Percentiles rank a stretch among this genome's conserved stretches.
phyloP scores from a whole-genome alignment of 1,284 basidiomycete species.

The Moesziomyces globuligerus region DNA sequence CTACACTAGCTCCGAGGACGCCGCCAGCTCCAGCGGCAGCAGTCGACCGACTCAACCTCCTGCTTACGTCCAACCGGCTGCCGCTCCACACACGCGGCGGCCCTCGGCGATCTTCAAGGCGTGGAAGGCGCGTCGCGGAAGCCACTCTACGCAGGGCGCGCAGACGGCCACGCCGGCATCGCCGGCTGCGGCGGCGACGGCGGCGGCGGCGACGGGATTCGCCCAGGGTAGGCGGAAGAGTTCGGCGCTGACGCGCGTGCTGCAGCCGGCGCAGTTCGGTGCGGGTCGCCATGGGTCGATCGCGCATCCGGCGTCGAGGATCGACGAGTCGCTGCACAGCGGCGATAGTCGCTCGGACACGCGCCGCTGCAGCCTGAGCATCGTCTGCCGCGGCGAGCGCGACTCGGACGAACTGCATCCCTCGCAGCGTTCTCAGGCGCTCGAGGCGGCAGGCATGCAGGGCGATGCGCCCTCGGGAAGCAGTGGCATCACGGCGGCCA shows the following conservation, averaged over 20 bases:
- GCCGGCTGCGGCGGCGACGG: not conserved
- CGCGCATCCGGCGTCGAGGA: too few species aligned
- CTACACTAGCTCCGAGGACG: conserved; percentile 5
- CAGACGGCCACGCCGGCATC: not conserved
- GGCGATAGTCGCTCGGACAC: not conserved
- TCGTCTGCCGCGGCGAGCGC: conserved; percentile 21
- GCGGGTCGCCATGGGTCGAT: not conserved
- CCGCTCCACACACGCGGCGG: conserved; percentile 1
- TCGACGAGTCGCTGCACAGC: conserved; percentile 1
- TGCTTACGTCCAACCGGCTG: not conserved
- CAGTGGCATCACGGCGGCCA: conserved; percentile 14
- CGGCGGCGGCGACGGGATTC: not conserved
- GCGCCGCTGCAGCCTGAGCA: conserved; percentile 17
- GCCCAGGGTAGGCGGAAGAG: conserved; percentile 9
- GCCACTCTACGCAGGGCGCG: conserved; percentile 3
- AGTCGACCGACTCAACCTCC: conserved; percentile 1
- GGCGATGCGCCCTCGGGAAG: too few species aligned
- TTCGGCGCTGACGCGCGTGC: conserved; percentile 9
- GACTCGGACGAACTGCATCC: conserved; percentile 11
- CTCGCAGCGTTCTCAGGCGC: not conserved
- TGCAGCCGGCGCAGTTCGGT: conserved; percentile 4
- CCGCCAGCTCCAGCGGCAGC: not conserved
- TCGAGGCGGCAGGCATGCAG: not conserved
- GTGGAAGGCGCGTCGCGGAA: conserved; percentile 11
- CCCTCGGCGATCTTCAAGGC: conserved; percentile 18